Evolutionary conservation across 495 filamentous ascomycete genomes (phyloP), one percentile per base, ranked within the genome.

Genomic region (Astrothelium subdiscretum): DNA sequence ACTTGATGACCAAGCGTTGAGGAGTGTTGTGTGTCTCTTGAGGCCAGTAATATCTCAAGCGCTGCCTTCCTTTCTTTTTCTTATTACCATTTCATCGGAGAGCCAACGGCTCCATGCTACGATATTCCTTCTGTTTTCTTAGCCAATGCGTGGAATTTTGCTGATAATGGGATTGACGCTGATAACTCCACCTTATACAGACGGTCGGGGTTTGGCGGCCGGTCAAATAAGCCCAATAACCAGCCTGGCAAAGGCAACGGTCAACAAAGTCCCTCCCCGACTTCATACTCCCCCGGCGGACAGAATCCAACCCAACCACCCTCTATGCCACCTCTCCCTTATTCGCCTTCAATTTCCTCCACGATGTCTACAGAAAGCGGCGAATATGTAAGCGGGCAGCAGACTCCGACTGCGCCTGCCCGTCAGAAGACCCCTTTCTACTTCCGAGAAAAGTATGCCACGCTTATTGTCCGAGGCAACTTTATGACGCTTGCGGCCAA

Each of bases 401-500:
- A 62, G 3, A 20, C 60, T 44, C 40, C 59, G 52, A 20, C 8
- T 51, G 59, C 31, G 6, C 62, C 62, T 0, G 72, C 68, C 67
- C 59, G 72, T 69, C 66, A 84, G 75, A 73, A 83, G 61, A 70
- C 76, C 68, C 79, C 89, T 68, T 85, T 83, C 73, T 87, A 86
- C 73, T 87, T 92, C 72, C 86, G 89, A 67, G 84, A 91, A 63
- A 83, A 87, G 66, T 89, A 91, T 70, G 85, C 88, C 48, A 87
- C 85, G 67, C 81, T 95, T 65, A 92, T 95, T 62, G 92, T 96
- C 65, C 95, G 90, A 75, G 92, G 92, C 51, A 97, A 96, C 75
- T 96, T 96, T 72, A 90, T 95, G 87, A 96, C 92, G 24, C 75
- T 97, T 48, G 92, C 90, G 67, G 89, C 89, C 58, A 88, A 89